Evolutionary conservation across 2,329 filamentous ascomycete species (phyloP), one percentile per base, ranked within the genome.

Genomic region (Aschersonia sp.): DNA sequence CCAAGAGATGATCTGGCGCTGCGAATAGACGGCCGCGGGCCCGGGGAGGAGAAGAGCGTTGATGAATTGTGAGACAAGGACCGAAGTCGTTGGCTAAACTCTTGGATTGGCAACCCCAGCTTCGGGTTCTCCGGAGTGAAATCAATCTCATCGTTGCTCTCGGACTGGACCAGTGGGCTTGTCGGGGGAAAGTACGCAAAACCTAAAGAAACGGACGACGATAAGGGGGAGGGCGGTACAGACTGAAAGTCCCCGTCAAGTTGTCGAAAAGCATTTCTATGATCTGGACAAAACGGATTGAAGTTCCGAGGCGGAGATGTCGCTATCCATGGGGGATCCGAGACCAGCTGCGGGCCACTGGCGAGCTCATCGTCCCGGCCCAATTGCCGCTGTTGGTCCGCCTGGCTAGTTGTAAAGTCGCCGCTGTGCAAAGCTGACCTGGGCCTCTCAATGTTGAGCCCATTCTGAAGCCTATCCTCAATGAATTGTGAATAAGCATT

Each of bases 151-250:
- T 87, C 82, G 54, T 89, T 92, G 65, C 83, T 94, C 57, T 87
- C 80, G 41, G 88, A 87, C 58, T 95, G 82, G 1, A 94, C 89
- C 9, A 98, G 70, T 11, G 92, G 92, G 57, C 89, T 97, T 2
- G 92, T 97, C 0, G 92, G 90, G 2, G 86, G 79, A 64, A 90
- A 84, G 51, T 94, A 84, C 32, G 84, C 74, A 61, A 95, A 95
- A 55, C 79, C 88, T 2, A 81, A 84, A 0, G 84, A 83, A 11
- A 85, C 72, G 1, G 87, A 84, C 6, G 82, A 87, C 4, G 81
- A 83, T 8, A 84, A 58, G 1, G 79, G 81, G 6, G 82, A 81
- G 14, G 73, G 67, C 29, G 70, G 35, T 30, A 45, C 64, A 0
- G 72, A 70, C 43, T 60, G 63, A 47, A 66, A 67, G 8, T 63